Evolutionary conservation across 805 yeast genomes (phyloP), one percentile per base, ranked within the genome.

Genomic region (Candida xyloterini): DNA sequence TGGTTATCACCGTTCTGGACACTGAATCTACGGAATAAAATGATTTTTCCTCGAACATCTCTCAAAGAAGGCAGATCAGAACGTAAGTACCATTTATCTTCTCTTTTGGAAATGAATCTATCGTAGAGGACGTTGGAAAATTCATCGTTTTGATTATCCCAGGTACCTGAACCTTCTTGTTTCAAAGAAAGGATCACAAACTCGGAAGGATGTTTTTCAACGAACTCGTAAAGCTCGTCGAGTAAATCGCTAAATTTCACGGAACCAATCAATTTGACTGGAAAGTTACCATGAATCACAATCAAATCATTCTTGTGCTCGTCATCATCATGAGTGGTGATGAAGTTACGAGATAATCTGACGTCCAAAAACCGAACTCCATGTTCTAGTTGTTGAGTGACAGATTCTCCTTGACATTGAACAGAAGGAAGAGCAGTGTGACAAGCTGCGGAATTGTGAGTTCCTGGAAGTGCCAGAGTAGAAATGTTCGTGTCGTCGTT

Each of bases 301-400:
- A 79, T 77, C 45, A 84, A 67, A 43, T 79, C 78, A 45, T 74
- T 71, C 27, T 60, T 61, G 8, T 57, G 53, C 30, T 69, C 68
- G 3, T 66, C 71, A 13, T 48, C 44, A 5, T 56, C 60, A 27
- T 35, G 38, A n/a, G 66, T 60, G 38, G 73, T 71, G 49, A 77
- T 60, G 30, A 78, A 74, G 45, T 77, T 73, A 51, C 74, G 74
- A 1, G 86, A 83, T 3, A 73, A 70, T 48, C 91, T 68, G 35
- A 84, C 61, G 53, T 84, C 93, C 43, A 84, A 66, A 50, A 83
- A 84, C 43, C 93, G 68, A n/a, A 84, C 82, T 10, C 93, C 93
- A 50, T 84, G 68, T 37, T 73, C 20, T 6, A 18, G 6, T 18
- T 18, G 20, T 4, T 18, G 6, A 18, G 20, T 18, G 6, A 18